Evolutionary conservation across 2,329 filamentous ascomycete species (phyloP).

Genomic region (Exophiala sp.): DNA sequence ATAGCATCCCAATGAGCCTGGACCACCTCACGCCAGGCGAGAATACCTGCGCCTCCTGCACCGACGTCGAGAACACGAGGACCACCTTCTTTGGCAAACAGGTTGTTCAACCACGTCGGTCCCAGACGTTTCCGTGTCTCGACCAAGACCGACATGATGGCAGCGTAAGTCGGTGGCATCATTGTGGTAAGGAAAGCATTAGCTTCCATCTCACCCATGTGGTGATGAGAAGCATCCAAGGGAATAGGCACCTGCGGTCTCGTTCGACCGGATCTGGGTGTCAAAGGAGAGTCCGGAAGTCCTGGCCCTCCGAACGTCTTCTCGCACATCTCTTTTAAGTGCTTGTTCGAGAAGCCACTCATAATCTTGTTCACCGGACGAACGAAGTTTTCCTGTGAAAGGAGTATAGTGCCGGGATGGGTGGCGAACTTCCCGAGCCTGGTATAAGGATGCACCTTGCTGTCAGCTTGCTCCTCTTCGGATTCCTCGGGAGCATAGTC

Average conservation of each 20-base stretch:
- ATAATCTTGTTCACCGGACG: conserved; percentile 68
- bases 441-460: conserved; percentile 65
- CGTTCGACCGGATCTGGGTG: conserved; percentile 52
- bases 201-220: conserved; percentile 60
- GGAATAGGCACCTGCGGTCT: conserved; percentile 57
- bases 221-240: conserved; percentile 52
- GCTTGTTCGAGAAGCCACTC: conserved; percentile 64
- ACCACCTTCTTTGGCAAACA: conserved; percentile 56
- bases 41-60: conserved; percentile 58
- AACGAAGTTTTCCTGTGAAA: conserved; percentile 68
- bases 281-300: conserved; percentile 69
- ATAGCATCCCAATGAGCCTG: conserved; percentile 77
- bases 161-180: conserved; percentile 61
- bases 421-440: conserved; percentile 70
- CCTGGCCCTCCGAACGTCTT: conserved; percentile 71
- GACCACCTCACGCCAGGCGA: conserved; percentile 67
- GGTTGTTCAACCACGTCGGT: conserved; percentile 54
- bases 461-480: conserved; percentile 35
- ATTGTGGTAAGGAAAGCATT: conserved; percentile 58
- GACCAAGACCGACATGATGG: conserved; percentile 53
- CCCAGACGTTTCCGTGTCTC: conserved; percentile 61
- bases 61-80: conserved; percentile 60
- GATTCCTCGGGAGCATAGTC: conserved; percentile 40
- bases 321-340: conserved; percentile 70
- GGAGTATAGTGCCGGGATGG: conserved; percentile 67